Evolutionary conservation across 2,329 filamentous ascomycete genomes (phyloP).

Genomic region (Trichothecium sympodiale): DNA sequence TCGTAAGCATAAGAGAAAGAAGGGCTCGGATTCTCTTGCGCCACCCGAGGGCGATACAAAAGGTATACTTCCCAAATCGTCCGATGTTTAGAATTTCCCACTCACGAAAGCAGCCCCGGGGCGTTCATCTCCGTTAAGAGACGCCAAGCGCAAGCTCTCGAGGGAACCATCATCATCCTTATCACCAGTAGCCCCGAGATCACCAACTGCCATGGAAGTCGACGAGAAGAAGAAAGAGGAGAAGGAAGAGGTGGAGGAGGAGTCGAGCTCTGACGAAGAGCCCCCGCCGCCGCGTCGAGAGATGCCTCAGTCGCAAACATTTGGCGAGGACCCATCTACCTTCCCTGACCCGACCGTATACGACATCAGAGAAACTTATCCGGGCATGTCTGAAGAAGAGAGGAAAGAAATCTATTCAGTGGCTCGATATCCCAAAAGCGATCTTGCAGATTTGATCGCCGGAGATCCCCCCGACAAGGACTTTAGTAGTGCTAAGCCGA

Average conservation of each 20-base stretch:
- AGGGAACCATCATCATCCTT: conserved; percentile 48
- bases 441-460: conserved; percentile 75
- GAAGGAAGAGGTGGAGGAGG: conserved; percentile 27
- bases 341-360: conserved; percentile 89
- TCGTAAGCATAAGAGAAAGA: conserved; percentile 68
- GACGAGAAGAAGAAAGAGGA: conserved; percentile 39
- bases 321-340: conserved; percentile 84
- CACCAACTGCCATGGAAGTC: conserved; percentile 46
- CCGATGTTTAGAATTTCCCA: neutral
- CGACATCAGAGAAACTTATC: conserved; percentile 67
- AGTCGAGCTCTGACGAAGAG: conserved; percentile 47
- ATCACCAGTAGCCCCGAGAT: conserved; percentile 40
- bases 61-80: conserved; percentile 14
- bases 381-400: conserved; percentile 74
- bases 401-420: conserved; percentile 84
- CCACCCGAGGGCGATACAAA: conserved; percentile 37
- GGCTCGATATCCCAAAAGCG: conserved; percentile 66
- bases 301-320: conserved; percentile 71
- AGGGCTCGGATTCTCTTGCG: conserved; percentile 50
- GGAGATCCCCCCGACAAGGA: conserved; percentile 88
- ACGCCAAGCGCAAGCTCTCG: conserved; percentile 40
- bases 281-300: conserved; percentile 50
- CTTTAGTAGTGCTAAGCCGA: conserved; percentile 87
- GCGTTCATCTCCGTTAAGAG: conserved; percentile 41
- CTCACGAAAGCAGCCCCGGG: conserved; percentile 21